Evolutionary conservation across 257 asterid genomes (phyloP).

Genomic region (Ballota nigra): DNA sequence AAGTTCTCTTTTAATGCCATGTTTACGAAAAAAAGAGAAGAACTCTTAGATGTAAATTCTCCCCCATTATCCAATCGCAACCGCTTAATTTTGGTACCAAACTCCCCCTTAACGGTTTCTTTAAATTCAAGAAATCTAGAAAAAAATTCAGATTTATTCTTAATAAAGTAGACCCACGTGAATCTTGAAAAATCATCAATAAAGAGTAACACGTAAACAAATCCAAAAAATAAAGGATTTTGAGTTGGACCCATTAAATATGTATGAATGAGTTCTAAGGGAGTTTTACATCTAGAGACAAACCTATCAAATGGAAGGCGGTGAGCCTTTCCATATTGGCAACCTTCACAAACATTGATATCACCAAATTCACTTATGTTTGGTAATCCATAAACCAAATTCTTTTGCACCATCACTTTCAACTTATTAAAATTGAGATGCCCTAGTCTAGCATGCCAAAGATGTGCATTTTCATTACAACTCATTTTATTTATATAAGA

Average conservation of each 20-base stretch:
- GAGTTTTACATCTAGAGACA: not conserved
- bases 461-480: not conserved
- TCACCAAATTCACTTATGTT: no score
- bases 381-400: no score
- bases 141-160: conserved; percentile 11
- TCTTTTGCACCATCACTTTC: no score
- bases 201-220: conserved; percentile 1
- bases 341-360: no score
- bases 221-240: not conserved
- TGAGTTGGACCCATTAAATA: conserved; percentile 11
- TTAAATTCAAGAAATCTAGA: not conserved
- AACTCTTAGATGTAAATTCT: no score
- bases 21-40: no score
- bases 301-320: no score
- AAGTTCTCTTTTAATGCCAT: no score
- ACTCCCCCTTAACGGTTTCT: conserved; percentile 1
- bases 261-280: not conserved
- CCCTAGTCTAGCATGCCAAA: conserved; percentile 18
- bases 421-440: conserved; percentile 9
- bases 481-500: not conserved
- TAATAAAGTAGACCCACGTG: conserved; percentile 18
- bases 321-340: no score
- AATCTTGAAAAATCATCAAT: conserved; percentile 19
- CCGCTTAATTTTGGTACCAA: no score
- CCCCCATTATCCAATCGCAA: no score